Evolutionary conservation across 1,284 basidiomycete genomes (phyloP), one percentile per base, ranked within the genome.

Genomic region (Leccinum pseudoinsigne): DNA sequence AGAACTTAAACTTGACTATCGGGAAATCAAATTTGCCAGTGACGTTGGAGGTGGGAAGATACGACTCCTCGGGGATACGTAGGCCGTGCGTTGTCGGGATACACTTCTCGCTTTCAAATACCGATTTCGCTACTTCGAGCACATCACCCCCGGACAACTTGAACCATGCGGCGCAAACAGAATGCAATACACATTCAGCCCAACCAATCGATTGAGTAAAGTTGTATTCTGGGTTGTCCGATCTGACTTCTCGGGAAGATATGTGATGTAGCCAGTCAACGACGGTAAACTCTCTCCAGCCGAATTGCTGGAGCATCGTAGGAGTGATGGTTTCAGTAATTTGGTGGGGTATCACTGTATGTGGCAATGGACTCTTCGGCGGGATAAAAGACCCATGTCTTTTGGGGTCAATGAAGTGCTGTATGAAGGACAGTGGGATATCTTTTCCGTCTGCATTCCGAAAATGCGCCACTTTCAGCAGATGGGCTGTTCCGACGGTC

Each of bases 1-100:
- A 87, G 36, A 97, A 77, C 1, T 81, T 83, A 34, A 97, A 77
- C 1, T 81, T 83, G 6, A 95, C 86, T 23, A 94, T 87, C 2
- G 93, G 88, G 9, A 97, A 78, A 21, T 23, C 8, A 23, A 58
- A 65, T 2, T 42, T 4, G 16, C 23, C 23, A 26, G 16, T 95
- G 8, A 97, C 81, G 67, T 93, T 86, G 21, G 91, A 93, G 68
- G 86, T 92, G 23, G 90, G 80, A 74, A 97, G 94, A 78, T 97
- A 98, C 4, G 94, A 83, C 62, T 95, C 86, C 4, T 78, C 76
- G 0, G 95, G 92, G 61, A 73, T 70, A 71, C 86, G 87, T 80
- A 95, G 84, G 6, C 94, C 93, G 3, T 78, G 75, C 1, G 87
- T 86, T 0, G 94, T 95, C 0, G 95, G 95, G 10, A 99, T 85